phyloP scores from a whole-genome alignment of 148 eudicot genomes.

The Persicaria tinctoria region DNA sequence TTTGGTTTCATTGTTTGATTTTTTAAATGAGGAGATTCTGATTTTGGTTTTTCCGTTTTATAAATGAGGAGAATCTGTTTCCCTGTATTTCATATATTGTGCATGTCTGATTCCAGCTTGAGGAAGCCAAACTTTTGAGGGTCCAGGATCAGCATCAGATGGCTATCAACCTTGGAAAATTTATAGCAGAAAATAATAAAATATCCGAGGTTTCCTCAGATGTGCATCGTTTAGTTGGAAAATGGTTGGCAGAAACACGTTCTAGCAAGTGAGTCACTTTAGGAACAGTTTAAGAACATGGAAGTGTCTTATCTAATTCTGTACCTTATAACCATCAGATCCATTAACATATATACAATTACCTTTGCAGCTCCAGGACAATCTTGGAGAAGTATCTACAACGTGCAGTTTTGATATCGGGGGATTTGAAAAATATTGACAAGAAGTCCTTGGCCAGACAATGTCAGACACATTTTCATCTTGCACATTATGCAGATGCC shows the following conservation, averaged over 20 bases:
- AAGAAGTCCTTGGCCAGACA: slow-evolving; percentile 45
- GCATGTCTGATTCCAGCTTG: slow-evolving; percentile 48
- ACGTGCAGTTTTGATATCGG: slow-evolving; percentile 70
- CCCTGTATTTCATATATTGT: not conserved
- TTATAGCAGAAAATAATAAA: slow-evolving; percentile 55
- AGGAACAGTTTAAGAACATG: not conserved
- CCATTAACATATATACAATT: slow-evolving; percentile 11
- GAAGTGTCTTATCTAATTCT: not conserved
- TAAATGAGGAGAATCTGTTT: not conserved
- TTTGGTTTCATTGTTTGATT: not conserved
- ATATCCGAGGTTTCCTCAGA: slow-evolving; percentile 61
- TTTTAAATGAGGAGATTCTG: not conserved
- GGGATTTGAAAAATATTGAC: slow-evolving; percentile 37
- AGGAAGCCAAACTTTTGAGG: slow-evolving; percentile 94
- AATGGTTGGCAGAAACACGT: slow-evolving; percentile 96
- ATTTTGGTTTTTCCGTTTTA: not conserved
- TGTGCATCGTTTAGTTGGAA: slow-evolving; percentile 89
- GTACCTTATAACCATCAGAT: not conserved
- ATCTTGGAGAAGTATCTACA: slow-evolving; percentile 87
- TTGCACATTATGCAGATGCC: slow-evolving; percentile 95
- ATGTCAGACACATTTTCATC: slow-evolving; percentile 90
- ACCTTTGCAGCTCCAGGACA: slow-evolving; percentile 84
- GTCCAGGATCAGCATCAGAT: slow-evolving; percentile 90
- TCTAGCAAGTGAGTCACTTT: slow-evolving; percentile 76
- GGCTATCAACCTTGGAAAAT: slow-evolving; percentile 90